phyloP scores from a whole-genome alignment of 441 rosid species.

The Raphanus hybrid region DNA sequence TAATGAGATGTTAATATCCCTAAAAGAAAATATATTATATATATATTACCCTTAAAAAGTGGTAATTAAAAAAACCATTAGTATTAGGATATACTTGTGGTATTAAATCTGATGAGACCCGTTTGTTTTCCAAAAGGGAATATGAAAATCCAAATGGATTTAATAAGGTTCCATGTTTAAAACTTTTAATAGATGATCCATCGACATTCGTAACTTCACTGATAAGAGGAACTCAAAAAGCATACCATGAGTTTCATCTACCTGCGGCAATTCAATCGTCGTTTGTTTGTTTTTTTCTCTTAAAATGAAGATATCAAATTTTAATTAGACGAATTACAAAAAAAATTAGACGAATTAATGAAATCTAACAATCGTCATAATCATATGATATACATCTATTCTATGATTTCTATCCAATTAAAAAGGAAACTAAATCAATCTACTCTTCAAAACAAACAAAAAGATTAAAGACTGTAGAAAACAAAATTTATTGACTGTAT shows the following conservation, averaged over 20 bases:
- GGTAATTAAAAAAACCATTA: not conserved
- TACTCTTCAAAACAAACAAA: conserved; percentile 6
- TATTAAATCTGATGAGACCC: conserved; percentile 2
- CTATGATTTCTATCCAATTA: not conserved
- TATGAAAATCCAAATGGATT: conserved; percentile 27
- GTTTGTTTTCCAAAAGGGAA: conserved; percentile 26
- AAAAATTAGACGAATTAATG: not conserved
- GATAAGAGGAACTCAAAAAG: not conserved
- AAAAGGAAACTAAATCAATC: not conserved
- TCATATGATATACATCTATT: not conserved
- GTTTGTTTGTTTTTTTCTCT: not conserved
- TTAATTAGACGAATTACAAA: not conserved
- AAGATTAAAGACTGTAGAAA: not conserved
- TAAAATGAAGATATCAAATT: not conserved
- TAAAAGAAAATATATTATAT: not conserved
- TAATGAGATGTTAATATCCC: conserved; percentile 17
- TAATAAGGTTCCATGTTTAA: no score
- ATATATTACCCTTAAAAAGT: not conserved
- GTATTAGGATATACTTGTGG: conserved; percentile 5
- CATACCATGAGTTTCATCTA: conserved; percentile 21
- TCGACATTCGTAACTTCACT: not conserved
- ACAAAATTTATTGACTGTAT: not conserved
- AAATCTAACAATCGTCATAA: not conserved
- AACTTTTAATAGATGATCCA: no score
- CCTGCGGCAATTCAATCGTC: conserved; percentile 12